Percentiles rank a stretch among this genome's conserved stretches.
phyloP scores from a whole-genome alignment of 139 green algal species.

The Tetratostichococcus sp. region DNA sequence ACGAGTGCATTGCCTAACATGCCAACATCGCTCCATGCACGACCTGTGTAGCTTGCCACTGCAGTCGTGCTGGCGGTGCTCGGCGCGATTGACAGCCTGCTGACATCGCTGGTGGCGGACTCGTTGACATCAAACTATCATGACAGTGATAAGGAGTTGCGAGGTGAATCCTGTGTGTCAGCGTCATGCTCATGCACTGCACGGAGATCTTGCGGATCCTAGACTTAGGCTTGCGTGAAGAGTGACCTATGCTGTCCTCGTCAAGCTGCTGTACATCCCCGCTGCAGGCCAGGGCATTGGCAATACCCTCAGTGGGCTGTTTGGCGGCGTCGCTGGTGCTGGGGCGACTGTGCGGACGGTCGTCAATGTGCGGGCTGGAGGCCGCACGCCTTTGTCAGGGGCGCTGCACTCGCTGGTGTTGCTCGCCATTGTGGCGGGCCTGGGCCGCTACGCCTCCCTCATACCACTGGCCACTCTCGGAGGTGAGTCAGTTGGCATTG shows the following conservation, averaged over 20 bases:
- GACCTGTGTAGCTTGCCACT: too few species aligned
- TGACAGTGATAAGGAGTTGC: slow-evolving; percentile 22
- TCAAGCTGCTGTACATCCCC: too few species aligned
- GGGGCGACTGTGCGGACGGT: slow-evolving; percentile 32
- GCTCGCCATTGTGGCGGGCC: slow-evolving; percentile 7
- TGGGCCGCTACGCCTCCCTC: neutral
- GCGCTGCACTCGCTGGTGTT: slow-evolving; percentile 24
- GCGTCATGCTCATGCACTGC: too few species aligned
- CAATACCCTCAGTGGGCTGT: slow-evolving; percentile 21
- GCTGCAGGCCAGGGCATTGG: slow-evolving; percentile 19
- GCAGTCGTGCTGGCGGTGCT: slow-evolving; percentile 19
- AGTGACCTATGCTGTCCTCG: too few species aligned
- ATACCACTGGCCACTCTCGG: neutral
- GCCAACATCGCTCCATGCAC: too few species aligned
- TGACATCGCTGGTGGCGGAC: slow-evolving; percentile 30
- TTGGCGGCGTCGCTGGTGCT: slow-evolving; percentile 22
- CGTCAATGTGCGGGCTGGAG: slow-evolving; percentile 22
- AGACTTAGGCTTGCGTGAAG: too few species aligned
- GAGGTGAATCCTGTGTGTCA: slow-evolving; percentile 3
- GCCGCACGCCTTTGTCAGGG: slow-evolving; percentile 18
- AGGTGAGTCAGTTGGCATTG: neutral
- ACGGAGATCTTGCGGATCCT: too few species aligned
- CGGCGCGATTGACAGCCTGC: slow-evolving; percentile 26
- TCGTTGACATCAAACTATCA: slow-evolving; percentile 20
- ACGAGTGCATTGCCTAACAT: too few species aligned